Evolutionary conservation across 441 rosid genomes (phyloP).

Genomic region (Jatropha podagrica): DNA sequence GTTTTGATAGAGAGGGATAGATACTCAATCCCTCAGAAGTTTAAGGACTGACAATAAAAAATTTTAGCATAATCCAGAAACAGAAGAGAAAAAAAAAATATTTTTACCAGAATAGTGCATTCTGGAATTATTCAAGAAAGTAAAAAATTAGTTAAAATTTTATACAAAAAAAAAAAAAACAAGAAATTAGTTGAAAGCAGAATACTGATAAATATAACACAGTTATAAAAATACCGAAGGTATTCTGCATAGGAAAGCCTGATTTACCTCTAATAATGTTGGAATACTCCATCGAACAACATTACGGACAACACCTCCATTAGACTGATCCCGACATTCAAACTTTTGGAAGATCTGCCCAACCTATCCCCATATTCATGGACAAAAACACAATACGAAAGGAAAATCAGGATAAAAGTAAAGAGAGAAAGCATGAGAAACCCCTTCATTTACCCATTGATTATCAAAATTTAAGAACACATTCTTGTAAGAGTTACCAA

Average conservation of each 20-base stretch:
- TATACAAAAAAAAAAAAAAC: no score
- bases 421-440: background rate
- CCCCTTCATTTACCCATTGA: background rate
- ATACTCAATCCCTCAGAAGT: background rate
- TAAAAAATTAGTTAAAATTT: no score
- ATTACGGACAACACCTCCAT: constrained; percentile 69
- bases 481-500: background rate
- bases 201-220: background rate
- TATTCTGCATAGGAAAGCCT: background rate
- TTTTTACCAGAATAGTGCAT: background rate
- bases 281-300: constrained; percentile 92
- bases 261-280: constrained; percentile 66
- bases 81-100: background rate
- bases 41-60: background rate
- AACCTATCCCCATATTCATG: constrained; percentile 45
- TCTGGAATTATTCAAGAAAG: background rate
- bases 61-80: background rate
- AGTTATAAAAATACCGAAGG: background rate
- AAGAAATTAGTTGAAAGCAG: background rate
- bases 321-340: constrained; percentile 56
- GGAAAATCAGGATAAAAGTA: background rate
- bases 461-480: background rate
- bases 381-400: constrained; percentile 12
- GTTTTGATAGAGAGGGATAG: background rate
- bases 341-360: constrained; percentile 91